Percentiles rank a stretch among this genome's conserved stretches.
These are phyloP conservation scores for Fusarium mexicanum DNA, from an alignment of 2,329 filamentous ascomycete genomes.

Conservation along the genomic window DNA sequence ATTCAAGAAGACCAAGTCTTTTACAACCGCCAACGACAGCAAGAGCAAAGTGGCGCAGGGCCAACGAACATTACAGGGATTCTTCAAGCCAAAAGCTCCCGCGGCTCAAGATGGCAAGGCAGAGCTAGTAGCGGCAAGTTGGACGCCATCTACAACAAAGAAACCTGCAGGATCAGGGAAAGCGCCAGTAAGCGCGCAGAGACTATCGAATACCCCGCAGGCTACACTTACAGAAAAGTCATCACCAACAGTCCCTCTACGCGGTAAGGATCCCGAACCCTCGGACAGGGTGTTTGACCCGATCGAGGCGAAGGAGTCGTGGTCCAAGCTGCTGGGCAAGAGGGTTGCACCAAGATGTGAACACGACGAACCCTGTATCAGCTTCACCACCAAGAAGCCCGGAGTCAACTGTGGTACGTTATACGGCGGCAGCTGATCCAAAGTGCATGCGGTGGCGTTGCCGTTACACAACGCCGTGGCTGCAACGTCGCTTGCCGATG, in stretches of 20 bases:
- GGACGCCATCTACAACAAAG: constrained; percentile 28
- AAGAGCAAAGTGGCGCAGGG: constrained; percentile 48
- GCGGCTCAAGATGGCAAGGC: constrained; percentile 13
- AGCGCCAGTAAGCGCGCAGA: not conserved
- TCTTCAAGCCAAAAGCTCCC: constrained; percentile 70
- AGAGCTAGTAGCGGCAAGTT: constrained; percentile 1
- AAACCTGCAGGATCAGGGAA: constrained; percentile 6
- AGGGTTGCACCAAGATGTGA: constrained; percentile 82
- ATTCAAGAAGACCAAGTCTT: constrained; percentile 43
- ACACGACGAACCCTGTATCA: constrained; percentile 88
- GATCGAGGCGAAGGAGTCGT: constrained; percentile 79
- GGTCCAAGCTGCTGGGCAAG: constrained; percentile 84
- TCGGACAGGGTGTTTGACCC: constrained; percentile 68
- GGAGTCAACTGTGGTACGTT: constrained; percentile 78
- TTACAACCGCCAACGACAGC: constrained; percentile 31
- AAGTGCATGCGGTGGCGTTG: constrained; percentile 16
- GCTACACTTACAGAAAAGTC: not conserved
- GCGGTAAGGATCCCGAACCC: constrained; percentile 16
- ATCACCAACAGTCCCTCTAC: not conserved
- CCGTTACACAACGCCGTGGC: constrained; percentile 9
- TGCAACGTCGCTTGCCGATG: not conserved
- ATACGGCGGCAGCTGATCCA: not conserved
- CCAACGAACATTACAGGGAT: constrained; percentile 75
- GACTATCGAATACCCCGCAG: not conserved
- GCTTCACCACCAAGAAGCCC: constrained; percentile 84